phyloP scores from a whole-genome alignment of 139 green algal species.

The Limnomonas spitsbergensis region DNA sequence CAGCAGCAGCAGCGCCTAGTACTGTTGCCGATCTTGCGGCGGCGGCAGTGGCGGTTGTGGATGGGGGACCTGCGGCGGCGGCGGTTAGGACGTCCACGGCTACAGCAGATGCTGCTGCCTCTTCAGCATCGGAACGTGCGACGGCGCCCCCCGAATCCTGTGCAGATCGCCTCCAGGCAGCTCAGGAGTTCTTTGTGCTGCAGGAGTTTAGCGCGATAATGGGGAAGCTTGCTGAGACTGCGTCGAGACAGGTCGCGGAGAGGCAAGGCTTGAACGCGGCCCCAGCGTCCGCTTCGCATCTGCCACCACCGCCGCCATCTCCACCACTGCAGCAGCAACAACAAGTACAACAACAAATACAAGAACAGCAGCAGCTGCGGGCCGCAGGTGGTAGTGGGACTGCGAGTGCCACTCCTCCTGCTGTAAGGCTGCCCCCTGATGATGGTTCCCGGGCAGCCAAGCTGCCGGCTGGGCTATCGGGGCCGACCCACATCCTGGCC shows the following conservation, averaged over 20 bases:
- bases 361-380: background rate
- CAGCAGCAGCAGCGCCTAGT: too few relatives aligned
- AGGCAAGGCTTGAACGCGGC: background rate
- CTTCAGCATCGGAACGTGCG: too few relatives aligned
- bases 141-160: too few relatives aligned
- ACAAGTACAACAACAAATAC: too few relatives aligned
- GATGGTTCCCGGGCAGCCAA: too few relatives aligned
- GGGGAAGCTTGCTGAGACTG: conserved; percentile 26
- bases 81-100: background rate
- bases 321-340: too few relatives aligned
- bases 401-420: background rate
- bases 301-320: too few relatives aligned
- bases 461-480: too few relatives aligned
- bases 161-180: conserved; percentile 6
- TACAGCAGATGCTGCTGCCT: too few relatives aligned
- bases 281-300: too few relatives aligned
- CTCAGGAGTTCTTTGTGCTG: conserved; percentile 37
- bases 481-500: background rate
- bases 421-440: too few relatives aligned
- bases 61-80: background rate
- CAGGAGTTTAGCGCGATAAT: conserved; percentile 42
- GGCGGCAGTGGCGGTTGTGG: conserved; percentile 5
- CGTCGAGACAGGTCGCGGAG: background rate
- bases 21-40: background rate
- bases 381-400: background rate